phyloP scores from a whole-genome alignment of 1,284 basidiomycete species.

The Grifola frondosa region DNA sequence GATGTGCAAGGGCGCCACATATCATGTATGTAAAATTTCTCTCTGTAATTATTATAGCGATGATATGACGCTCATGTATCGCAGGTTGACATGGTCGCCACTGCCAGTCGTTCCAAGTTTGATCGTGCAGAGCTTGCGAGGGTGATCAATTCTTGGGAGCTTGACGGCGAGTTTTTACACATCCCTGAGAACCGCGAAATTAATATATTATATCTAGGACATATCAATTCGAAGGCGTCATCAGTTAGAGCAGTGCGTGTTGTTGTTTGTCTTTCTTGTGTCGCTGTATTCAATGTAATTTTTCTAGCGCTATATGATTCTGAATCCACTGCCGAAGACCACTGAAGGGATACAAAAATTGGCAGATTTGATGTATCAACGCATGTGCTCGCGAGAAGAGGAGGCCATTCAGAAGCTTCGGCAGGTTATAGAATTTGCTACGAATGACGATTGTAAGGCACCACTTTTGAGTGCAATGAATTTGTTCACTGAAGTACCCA shows the following conservation, averaged over 20 bases:
- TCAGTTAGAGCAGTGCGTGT: conserved; percentile 42
- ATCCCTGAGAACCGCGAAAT: background rate
- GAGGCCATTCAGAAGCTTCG: conserved; percentile 43
- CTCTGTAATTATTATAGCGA: background rate
- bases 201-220: conserved; percentile 22
- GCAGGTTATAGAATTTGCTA: conserved; percentile 44
- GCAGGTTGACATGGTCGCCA: conserved; percentile 40
- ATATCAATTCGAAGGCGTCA: conserved; percentile 37
- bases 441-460: conserved; percentile 44
- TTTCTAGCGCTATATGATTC: conserved; percentile 39
- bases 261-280: too few relatives aligned
- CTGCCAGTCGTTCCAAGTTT: conserved; percentile 30
- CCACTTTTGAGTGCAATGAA: background rate
- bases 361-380: conserved; percentile 36
- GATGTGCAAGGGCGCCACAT: conserved; percentile 28
- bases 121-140: conserved; percentile 37
- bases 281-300: background rate
- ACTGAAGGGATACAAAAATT: conserved; percentile 37
- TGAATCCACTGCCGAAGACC: conserved; percentile 38
- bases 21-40: conserved; percentile 24
- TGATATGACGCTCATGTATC: background rate
- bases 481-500: conserved; percentile 1
- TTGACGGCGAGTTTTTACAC: conserved; percentile 25
- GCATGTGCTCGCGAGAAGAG: conserved; percentile 43
- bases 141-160: conserved; percentile 41